phyloP scores from a whole-genome alignment of 2,329 filamentous ascomycete species.

The Diaporthe citrichinensis region DNA sequence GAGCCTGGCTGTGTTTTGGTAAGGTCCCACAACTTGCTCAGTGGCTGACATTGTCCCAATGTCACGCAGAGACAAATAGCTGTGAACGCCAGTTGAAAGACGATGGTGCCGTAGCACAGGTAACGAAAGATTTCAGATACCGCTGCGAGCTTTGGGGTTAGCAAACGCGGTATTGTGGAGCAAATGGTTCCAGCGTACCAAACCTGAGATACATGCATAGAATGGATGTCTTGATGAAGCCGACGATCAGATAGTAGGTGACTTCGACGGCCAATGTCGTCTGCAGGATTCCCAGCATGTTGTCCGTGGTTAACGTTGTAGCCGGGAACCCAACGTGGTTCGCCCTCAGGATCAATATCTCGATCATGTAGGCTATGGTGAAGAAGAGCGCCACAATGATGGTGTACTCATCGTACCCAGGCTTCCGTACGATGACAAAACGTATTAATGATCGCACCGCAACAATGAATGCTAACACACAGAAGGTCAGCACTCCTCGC shows the following conservation, averaged over 20 bases:
- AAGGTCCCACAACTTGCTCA: slow-evolving; percentile 59
- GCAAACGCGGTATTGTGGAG: neutral
- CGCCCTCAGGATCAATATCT: slow-evolving; percentile 40
- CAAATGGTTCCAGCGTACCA: slow-evolving; percentile 47
- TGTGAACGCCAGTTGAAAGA: slow-evolving; percentile 56
- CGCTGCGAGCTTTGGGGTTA: slow-evolving; percentile 39
- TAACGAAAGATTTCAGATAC: slow-evolving; percentile 47
- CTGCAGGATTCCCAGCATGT: slow-evolving; percentile 43
- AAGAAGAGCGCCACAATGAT: slow-evolving; percentile 43
- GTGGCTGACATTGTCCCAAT: slow-evolving; percentile 58
- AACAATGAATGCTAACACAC: slow-evolving; percentile 42
- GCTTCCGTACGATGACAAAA: slow-evolving; percentile 44
- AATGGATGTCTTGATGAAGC: slow-evolving; percentile 59
- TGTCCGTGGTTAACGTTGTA: slow-evolving; percentile 42
- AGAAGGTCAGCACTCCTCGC: neutral
- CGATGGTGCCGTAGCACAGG: slow-evolving; percentile 53
- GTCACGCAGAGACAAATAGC: slow-evolving; percentile 56
- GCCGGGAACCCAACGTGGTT: slow-evolving; percentile 43
- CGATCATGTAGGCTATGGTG: slow-evolving; percentile 45
- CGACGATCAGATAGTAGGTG: slow-evolving; percentile 57
- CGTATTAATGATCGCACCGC: slow-evolving; percentile 43
- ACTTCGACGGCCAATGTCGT: slow-evolving; percentile 55
- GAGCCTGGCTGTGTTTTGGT: slow-evolving; percentile 48
- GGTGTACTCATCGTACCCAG: slow-evolving; percentile 45
- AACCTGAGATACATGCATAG: slow-evolving; percentile 62